A percentile compares a stretch with the other conserved stretches of the same genome.
These are phyloP conservation scores for Marvania coccoides DNA, from an alignment of 139 green algal genomes.

Conservation along the genomic window DNA sequence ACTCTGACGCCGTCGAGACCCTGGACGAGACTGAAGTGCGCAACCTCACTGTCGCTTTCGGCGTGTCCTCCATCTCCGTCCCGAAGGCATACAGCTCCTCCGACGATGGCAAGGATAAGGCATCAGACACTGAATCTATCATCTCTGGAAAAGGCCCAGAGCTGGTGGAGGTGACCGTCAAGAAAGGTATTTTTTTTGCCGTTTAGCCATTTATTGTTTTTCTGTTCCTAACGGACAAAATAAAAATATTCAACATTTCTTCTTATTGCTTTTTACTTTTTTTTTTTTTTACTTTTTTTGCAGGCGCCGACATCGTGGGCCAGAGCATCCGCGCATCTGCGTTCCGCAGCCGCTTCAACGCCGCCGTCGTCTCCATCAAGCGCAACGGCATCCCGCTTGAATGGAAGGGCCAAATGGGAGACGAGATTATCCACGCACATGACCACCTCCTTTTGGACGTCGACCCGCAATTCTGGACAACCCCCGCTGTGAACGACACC, in stretches of 20 bases:
- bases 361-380: constrained; percentile 64
- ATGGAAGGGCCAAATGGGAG: constrained; percentile 36
- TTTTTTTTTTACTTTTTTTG: no score
- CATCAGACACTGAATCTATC: no score
- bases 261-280: no score
- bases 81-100: no score
- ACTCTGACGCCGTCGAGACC: constrained; percentile 20
- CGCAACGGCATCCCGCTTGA: constrained; percentile 24
- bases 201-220: no score
- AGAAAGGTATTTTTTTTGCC: no score
- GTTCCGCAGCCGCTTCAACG: constrained; percentile 56
- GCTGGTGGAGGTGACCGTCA: constrained; percentile 19
- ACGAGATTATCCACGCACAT: constrained; percentile 47
- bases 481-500: constrained; percentile 17
- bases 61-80: constrained; percentile 3
- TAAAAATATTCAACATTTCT: no score
- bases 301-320: constrained; percentile 26
- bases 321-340: constrained; percentile 33
- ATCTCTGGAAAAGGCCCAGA: no score
- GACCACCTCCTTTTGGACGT: constrained; percentile 60
- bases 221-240: no score
- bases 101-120: no score
- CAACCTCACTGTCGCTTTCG: constrained; percentile 6
- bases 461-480: constrained; percentile 27
- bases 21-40: constrained; percentile 11